A percentile compares a stretch with the other conserved stretches of the same genome.
Evolutionary conservation across 2,329 filamentous ascomycete species (phyloP).

Genomic region (Nigrospora osmanthi): DNA sequence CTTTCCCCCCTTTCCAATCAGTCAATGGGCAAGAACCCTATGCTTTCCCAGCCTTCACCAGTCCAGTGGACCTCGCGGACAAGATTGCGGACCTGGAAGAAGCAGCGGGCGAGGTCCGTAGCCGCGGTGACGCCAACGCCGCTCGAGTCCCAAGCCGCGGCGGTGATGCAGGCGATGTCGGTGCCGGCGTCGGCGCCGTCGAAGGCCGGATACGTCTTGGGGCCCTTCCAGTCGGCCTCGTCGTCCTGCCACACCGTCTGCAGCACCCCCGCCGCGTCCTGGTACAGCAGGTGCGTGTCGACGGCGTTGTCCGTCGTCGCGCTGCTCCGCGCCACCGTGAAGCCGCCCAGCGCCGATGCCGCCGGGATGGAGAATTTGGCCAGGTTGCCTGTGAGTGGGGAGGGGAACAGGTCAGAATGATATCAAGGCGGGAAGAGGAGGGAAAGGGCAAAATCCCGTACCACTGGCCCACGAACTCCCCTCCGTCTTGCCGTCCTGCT

Average conservation of each 20-base stretch:
- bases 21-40: too few relatives aligned
- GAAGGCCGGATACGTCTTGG: slow-evolving; percentile 9
- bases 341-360: slow-evolving; percentile 9
- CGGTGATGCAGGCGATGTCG: slow-evolving; percentile 11
- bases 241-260: slow-evolving; percentile 14
- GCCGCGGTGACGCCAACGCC: slow-evolving; percentile 6
- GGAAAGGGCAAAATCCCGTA: background rate
- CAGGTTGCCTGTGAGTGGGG: background rate
- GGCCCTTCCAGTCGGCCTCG: slow-evolving; percentile 11
- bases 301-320: slow-evolving; percentile 8
- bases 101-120: slow-evolving; percentile 14
- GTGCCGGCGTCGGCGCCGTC: slow-evolving; percentile 7
- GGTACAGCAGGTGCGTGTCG: slow-evolving; percentile 14
- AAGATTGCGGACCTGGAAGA: slow-evolving; percentile 5
- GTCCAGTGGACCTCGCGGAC: too few relatives aligned
- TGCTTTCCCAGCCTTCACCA: too few relatives aligned
- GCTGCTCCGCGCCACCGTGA: slow-evolving; percentile 11
- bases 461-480: slow-evolving; percentile 10
- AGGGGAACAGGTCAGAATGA: background rate
- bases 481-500: slow-evolving; percentile 6
- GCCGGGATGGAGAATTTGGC: slow-evolving; percentile 6
- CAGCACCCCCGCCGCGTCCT: slow-evolving; percentile 8
- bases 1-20: too few relatives aligned
- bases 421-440: background rate
- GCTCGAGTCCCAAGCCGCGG: slow-evolving; percentile 4